Conservation (phyloP, 768 basidiomycete species). For the Cystofilobasidium bisporidii region DNA sequence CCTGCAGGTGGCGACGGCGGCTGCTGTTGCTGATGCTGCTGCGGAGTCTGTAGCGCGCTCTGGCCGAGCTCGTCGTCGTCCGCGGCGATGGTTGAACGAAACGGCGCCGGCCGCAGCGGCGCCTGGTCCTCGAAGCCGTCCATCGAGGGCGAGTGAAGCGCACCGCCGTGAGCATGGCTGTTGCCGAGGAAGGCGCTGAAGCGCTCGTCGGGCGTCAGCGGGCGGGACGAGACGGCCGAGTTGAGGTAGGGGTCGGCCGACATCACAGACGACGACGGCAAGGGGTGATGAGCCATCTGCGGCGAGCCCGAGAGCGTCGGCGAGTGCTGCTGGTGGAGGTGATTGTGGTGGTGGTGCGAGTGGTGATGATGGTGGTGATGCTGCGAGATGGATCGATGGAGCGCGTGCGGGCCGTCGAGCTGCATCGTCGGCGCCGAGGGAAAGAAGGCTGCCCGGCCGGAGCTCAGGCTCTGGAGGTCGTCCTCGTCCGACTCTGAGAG, state of each 20-base stretch:
- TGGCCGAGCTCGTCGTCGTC: constrained; percentile 34
- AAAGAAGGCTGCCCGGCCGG: constrained; percentile 47
- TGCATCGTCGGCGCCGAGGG: constrained; percentile 8
- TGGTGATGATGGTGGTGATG: constrained; percentile 3
- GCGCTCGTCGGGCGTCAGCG: constrained; percentile 58
- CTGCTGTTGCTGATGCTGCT: too few species aligned
- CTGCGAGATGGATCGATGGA: not conserved
- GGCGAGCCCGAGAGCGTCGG: not conserved
- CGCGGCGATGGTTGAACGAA: constrained; percentile 41
- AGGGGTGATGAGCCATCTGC: not conserved
- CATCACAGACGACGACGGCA: too few species aligned
- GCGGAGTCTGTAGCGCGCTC: not conserved
- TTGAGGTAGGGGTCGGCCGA: not conserved
- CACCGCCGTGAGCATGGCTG: constrained; percentile 44
- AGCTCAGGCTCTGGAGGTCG: constrained; percentile 60
- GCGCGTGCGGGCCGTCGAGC: constrained; percentile 8
- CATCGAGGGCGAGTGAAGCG: not conserved
- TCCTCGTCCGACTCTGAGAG: constrained; percentile 87
- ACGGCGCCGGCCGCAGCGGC: constrained; percentile 34
- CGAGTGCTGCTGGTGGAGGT: constrained; percentile 1
- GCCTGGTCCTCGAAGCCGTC: constrained; percentile 3
- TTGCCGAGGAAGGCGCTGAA: constrained; percentile 28
- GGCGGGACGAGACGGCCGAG: constrained; percentile 7
- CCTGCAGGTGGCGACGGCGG: too few species aligned
- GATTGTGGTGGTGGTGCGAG: not conserved